Conservation (phyloP, 371 early-diverging fungal species). For the Apophysomyces ossiformis region DNA sequence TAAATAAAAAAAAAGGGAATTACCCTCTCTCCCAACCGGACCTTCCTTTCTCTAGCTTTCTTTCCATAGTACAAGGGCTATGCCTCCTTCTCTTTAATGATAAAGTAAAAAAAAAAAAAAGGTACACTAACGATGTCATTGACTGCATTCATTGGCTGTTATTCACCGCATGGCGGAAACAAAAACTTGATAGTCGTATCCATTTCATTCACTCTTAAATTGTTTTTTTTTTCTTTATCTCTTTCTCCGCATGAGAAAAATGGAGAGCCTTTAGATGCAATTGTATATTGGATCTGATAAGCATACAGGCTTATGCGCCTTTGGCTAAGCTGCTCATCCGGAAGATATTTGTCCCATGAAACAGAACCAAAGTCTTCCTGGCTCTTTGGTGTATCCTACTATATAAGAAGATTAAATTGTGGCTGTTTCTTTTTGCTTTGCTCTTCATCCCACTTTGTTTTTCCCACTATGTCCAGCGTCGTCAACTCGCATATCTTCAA, state of each 20-base stretch:
- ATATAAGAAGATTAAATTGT: background rate
- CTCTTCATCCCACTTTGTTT: background rate
- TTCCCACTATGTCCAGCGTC: slow-evolving; percentile 18
- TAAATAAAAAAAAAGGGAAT: background rate
- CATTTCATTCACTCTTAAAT: background rate
- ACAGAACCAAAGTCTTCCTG: background rate
- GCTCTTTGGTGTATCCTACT: background rate
- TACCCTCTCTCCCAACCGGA: background rate
- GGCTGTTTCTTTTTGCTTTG: background rate
- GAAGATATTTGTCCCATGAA: slow-evolving; percentile 1
- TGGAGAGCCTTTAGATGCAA: no score
- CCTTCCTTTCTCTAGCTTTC: background rate
- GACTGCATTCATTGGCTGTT: no score
- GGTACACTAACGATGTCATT: no score
- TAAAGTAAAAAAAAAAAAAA: background rate
- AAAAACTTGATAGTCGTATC: no score
- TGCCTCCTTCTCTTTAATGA: background rate
- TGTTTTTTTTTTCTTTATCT: background rate
- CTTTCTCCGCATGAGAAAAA: background rate
- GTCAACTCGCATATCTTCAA: slow-evolving; percentile 25
- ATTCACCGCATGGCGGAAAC: no score
- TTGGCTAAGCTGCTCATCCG: background rate
- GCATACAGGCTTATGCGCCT: no score
- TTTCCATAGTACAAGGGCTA: no score
- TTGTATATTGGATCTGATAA: no score